Conservation (phyloP, 108 stramenopile genomes). For the Pseudonitzschia delicatissima region DNA sequence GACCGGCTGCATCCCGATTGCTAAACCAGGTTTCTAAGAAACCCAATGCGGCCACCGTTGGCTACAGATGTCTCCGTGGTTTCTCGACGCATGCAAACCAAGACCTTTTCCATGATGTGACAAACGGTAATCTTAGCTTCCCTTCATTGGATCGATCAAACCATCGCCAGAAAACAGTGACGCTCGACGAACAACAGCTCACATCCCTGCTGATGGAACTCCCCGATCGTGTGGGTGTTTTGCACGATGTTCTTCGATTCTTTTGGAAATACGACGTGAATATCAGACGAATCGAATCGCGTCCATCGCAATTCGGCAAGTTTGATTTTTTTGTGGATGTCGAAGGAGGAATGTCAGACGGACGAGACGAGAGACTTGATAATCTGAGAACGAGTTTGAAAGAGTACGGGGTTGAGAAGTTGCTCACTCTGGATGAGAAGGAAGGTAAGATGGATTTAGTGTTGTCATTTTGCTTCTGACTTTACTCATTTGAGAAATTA, state of each 20-base stretch:
- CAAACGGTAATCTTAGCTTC: neutral
- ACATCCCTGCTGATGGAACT: constrained; percentile 84
- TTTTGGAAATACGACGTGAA: constrained; percentile 95
- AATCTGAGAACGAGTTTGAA: constrained; percentile 24
- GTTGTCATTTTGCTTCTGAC: neutral
- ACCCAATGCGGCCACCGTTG: neutral
- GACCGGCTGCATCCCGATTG: neutral
- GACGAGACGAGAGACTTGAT: neutral
- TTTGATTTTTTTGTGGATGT: constrained; percentile 89
- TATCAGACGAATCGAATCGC: constrained; percentile 87
- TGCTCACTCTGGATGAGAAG: constrained; percentile 82
- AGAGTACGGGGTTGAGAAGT: constrained; percentile 46
- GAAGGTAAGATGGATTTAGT: constrained; percentile 23
- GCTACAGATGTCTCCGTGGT: neutral
- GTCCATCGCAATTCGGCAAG: constrained; percentile 38
- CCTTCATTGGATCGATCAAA: constrained; percentile 11
- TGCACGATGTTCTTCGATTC: constrained; percentile 83
- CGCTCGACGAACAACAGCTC: neutral
- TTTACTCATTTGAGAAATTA: no score
- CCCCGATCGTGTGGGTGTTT: constrained; percentile 79
- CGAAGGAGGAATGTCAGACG: constrained; percentile 37
- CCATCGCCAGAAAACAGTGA: constrained; percentile 49
- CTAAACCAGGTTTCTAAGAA: neutral
- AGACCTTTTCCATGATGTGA: neutral
- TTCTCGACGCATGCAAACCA: neutral